These are phyloP conservation scores for Metschnikowia gelsemii DNA, from an alignment of 805 yeast genomes.

Conservation along the genomic window DNA sequence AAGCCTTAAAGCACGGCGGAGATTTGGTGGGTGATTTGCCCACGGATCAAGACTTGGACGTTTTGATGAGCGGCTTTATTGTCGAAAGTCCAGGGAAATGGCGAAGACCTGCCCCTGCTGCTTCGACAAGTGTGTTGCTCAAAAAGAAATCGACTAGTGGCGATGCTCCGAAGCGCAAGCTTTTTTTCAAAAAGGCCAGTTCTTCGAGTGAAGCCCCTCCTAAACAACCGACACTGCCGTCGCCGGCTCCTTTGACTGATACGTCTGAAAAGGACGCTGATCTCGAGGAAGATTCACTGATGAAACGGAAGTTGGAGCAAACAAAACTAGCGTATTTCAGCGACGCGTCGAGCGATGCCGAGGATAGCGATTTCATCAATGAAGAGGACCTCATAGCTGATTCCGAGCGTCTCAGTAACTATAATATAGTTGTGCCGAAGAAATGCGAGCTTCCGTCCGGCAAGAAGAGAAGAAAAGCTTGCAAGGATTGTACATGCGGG, in stretches of 20 bases:
- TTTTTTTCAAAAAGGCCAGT: slow-evolving; percentile 20
- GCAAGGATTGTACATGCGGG: slow-evolving; percentile 98
- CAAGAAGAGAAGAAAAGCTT: slow-evolving; percentile 81
- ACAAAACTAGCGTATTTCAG: slow-evolving; percentile 57
- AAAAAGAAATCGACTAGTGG: slow-evolving; percentile 23
- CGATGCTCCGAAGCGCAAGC: slow-evolving; percentile 19
- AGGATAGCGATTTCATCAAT: slow-evolving; percentile 54
- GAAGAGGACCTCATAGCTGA: slow-evolving; percentile 42
- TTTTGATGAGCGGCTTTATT: slow-evolving; percentile 65
- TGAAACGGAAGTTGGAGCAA: slow-evolving; percentile 44
- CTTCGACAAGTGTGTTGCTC: slow-evolving; percentile 31
- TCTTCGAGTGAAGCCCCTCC: background rate
- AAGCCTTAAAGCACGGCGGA: slow-evolving; percentile 46
- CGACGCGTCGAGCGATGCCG: slow-evolving; percentile 50
- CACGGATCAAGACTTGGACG: slow-evolving; percentile 53
- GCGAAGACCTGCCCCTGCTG: slow-evolving; percentile 50
- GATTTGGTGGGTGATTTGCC: slow-evolving; percentile 54
- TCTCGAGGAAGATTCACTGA: slow-evolving; percentile 38
- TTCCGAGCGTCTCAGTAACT: slow-evolving; percentile 21
- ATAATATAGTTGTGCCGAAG: slow-evolving; percentile 54
- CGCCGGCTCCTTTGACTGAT: slow-evolving; percentile 42
- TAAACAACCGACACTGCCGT: slow-evolving; percentile 5
- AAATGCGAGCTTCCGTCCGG: slow-evolving; percentile 54
- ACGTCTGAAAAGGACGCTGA: slow-evolving; percentile 42
- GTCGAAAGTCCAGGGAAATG: slow-evolving; percentile 44